Conservation (phyloP, 768 basidiomycete species). For the Udeniomyces megalosporus region DNA sequence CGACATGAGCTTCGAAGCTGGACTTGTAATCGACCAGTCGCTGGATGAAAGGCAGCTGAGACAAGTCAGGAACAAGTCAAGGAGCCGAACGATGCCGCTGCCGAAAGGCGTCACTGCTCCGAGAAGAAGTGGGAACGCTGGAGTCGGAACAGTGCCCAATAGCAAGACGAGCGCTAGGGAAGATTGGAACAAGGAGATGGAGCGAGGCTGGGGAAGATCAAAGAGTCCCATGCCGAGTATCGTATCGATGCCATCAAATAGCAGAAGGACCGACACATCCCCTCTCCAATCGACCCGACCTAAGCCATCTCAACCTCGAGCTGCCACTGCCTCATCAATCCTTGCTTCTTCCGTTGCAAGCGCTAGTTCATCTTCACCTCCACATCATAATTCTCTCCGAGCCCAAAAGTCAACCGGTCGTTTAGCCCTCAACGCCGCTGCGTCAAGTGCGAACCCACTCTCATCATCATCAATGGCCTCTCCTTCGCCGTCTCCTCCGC, state of each 20-base stretch:
- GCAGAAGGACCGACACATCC: no score
- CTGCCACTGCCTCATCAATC: neutral
- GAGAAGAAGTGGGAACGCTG: neutral
- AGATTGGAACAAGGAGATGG: slow-evolving; percentile 9
- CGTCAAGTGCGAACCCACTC: neutral
- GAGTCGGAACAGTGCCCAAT: neutral
- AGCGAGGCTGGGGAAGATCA: slow-evolving; percentile 9
- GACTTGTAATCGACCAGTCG: slow-evolving; percentile 70
- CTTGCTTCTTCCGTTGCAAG: neutral
- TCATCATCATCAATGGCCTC: neutral
- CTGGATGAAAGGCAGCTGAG: neutral
- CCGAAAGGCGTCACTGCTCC: neutral
- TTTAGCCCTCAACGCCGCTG: neutral
- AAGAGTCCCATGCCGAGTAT: neutral
- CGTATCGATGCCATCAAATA: no score
- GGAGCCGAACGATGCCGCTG: slow-evolving; percentile 8
- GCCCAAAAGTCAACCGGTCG: neutral
- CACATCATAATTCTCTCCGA: neutral
- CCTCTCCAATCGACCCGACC: neutral
- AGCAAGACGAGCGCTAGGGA: neutral
- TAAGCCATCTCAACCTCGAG: neutral
- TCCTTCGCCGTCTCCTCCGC: neutral
- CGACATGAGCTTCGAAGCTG: slow-evolving; percentile 74
- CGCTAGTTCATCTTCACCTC: neutral
- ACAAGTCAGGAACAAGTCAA: neutral